Evolutionary conservation across 352 stramenopile species (phyloP).

Genomic region (Pythium dissimile): DNA sequence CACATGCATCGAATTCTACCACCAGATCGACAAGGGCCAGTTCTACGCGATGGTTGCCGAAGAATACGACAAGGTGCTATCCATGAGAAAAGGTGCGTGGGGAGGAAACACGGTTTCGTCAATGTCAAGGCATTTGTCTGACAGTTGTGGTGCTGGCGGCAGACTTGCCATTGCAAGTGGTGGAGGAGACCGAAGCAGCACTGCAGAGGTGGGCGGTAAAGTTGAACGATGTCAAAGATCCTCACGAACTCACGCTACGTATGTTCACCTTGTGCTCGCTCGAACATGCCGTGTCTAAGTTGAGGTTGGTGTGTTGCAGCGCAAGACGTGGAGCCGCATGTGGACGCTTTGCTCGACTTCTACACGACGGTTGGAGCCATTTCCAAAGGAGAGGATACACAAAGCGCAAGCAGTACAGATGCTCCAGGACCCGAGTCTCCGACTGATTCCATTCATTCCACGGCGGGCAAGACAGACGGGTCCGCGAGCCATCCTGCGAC

Average conservation of each 20-base stretch:
- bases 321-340: neutral
- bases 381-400: neutral
- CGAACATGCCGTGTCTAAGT: neutral
- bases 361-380: slow-evolving; percentile 4
- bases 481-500: slow-evolving; percentile 14
- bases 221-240: neutral
- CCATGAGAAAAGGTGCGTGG: slow-evolving; percentile 11
- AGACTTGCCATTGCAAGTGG: too few relatives aligned
- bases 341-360: neutral
- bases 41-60: slow-evolving; percentile 23
- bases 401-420: neutral
- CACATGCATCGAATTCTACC: slow-evolving; percentile 16
- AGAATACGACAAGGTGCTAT: slow-evolving; percentile 5
- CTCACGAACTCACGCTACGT: slow-evolving; percentile 14
- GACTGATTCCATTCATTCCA: neutral
- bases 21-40: slow-evolving; percentile 8
- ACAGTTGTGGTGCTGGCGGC: too few relatives aligned
- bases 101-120: too few relatives aligned
- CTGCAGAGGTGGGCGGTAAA: too few relatives aligned
- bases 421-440: neutral
- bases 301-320: neutral
- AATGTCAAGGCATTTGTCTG: too few relatives aligned
- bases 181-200: too few relatives aligned
- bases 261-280: neutral
- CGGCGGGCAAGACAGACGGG: slow-evolving; percentile 14